Conservation (phyloP, 768 basidiomycete species). For the Naganishia vaughanmartiniae region DNA sequence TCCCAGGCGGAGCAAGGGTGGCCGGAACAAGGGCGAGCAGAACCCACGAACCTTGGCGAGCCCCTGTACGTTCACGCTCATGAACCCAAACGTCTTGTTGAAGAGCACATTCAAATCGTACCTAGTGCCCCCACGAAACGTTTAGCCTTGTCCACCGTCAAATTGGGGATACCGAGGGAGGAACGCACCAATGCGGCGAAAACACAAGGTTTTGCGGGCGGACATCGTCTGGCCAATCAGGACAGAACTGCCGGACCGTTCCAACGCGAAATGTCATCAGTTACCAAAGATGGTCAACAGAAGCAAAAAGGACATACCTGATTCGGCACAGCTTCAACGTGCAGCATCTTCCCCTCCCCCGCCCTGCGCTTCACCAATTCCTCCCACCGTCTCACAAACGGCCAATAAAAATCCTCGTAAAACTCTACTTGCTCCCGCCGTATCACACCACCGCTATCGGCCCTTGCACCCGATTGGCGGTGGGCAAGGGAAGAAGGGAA, state of each 20-base stretch:
- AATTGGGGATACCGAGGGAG: neutral
- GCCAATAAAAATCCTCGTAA: conserved; percentile 50
- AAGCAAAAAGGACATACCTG: conserved; percentile 59
- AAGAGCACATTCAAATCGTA: conserved; percentile 91
- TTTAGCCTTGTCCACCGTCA: neutral
- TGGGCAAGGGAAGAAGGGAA: conserved; percentile 56
- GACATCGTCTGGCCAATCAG: conserved; percentile 68
- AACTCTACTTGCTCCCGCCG: conserved; percentile 56
- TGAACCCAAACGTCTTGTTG: conserved; percentile 74
- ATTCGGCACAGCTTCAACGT: conserved; percentile 87
- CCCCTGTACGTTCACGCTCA: conserved; percentile 90
- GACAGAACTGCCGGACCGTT: conserved; percentile 62
- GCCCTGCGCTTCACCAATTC: conserved; percentile 30
- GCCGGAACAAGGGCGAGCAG: neutral
- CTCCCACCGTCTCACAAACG: conserved; percentile 49
- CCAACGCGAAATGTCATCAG: neutral
- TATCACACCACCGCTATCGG: neutral
- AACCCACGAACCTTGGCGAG: conserved; percentile 68
- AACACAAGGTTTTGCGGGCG: conserved; percentile 65
- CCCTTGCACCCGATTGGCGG: neutral
- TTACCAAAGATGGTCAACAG: neutral
- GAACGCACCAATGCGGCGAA: conserved; percentile 67
- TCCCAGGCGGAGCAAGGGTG: neutral
- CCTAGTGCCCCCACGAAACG: conserved; percentile 54
- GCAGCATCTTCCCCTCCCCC: conserved; percentile 37